Base-by-base conservation (phyloP, 345 rosid genomes). In the Lumnitzera racemosa region DNA sequence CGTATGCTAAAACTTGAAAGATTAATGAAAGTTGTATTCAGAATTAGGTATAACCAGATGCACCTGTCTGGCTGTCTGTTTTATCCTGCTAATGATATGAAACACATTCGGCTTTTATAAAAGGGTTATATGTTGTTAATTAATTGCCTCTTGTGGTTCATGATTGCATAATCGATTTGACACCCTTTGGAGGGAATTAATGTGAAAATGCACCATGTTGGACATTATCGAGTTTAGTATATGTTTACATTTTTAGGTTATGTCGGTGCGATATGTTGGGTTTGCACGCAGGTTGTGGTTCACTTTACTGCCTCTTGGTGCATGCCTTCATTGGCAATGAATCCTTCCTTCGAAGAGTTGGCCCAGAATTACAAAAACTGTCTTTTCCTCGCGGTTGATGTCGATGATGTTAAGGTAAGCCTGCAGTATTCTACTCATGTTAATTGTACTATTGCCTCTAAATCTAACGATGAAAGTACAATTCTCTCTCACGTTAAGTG, bases 291-390 rank as follows among this genome's bases (percentile, higher is more conserved):
- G 86, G 75, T 76, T 58, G 57, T 76, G 47, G 79, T 76, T 14
- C 86, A 78, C 69, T 78, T 78, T 41, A 64, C 79, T 41, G 86
- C 86, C 16, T 64, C 72, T 15, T 81, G 86, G 86, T 81, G 86
- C 68, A 59, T 55, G 59, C 86, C 81, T 11, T 81, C 86, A 0
- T 79, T 76, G 41, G 83, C 70, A 52, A 81, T 81, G 83, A 78
- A 69, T 49, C 51, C 67, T 59, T 67, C 62, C 53, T 78, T 76
- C 57, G 72, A 71, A 67, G 56, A 76, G 56, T 55, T 81, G 17
- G 78, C 81, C 47, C 46, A 50, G 15, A 63, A 43, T 27, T 71
- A 69, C 59, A 55, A 72, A 67, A 58, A 73, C 56, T 24, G 69
- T 41, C 12, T 76, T 17, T 78, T 78, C 57, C 83, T 78, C 47